These are phyloP conservation scores for Atractiella rhizophila DNA, from an alignment of 768 basidiomycete species.

Conservation along the genomic window DNA sequence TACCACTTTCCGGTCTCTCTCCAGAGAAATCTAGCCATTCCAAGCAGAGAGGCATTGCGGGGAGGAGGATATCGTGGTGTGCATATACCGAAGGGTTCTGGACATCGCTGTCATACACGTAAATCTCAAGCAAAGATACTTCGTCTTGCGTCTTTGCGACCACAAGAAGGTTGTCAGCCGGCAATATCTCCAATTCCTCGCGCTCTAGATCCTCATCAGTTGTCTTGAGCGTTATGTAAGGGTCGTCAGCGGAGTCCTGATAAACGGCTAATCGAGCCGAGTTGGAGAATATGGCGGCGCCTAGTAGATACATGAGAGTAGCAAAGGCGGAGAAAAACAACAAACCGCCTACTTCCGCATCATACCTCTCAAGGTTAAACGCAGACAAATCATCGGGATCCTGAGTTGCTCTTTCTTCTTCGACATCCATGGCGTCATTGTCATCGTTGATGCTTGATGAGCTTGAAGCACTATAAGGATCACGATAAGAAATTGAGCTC, in stretches of 20 bases:
- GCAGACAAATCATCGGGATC: slow-evolving; percentile 38
- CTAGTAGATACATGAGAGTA: not conserved
- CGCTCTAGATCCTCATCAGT: slow-evolving; percentile 51
- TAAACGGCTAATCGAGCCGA: not conserved
- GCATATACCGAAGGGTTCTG: slow-evolving; percentile 44
- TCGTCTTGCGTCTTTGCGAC: slow-evolving; percentile 90
- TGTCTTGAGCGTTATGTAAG: slow-evolving; percentile 86
- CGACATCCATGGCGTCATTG: slow-evolving; percentile 22
- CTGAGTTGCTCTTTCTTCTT: slow-evolving; percentile 14
- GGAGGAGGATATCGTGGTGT: slow-evolving; percentile 93
- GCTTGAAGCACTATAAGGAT: not conserved
- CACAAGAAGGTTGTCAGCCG: slow-evolving; percentile 77
- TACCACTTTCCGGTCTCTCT: slow-evolving; percentile 24
- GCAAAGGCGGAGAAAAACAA: slow-evolving; percentile 18
- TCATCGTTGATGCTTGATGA: slow-evolving; percentile 10
- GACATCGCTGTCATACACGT: slow-evolving; percentile 61
- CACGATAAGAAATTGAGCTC: not conserved
- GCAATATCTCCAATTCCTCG: slow-evolving; percentile 62
- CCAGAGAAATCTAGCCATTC: slow-evolving; percentile 80
- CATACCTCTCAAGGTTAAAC: slow-evolving; percentile 80
- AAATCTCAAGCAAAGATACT: slow-evolving; percentile 79
- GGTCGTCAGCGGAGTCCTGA: slow-evolving; percentile 68
- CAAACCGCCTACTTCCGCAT: slow-evolving; percentile 37
- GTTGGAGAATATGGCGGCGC: not conserved
- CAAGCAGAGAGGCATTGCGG: slow-evolving; percentile 88